Evolutionary conservation across 148 eudicot genomes (phyloP), one percentile per base, ranked within the genome.

Genomic region (Linanthus parryae): DNA sequence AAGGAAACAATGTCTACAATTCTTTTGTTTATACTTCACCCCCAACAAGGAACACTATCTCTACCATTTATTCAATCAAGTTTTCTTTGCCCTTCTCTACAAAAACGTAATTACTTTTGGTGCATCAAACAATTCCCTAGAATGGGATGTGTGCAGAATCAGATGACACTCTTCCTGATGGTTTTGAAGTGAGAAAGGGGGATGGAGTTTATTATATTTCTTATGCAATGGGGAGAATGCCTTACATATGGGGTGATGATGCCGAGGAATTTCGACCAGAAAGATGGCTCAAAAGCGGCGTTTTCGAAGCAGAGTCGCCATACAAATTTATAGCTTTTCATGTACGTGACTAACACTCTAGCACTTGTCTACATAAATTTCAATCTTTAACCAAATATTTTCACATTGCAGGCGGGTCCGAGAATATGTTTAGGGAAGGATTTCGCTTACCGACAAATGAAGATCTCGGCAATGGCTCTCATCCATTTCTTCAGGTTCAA

Each of bases 181-280:
- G 94, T 1, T 76, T 52, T 48, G 62, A 72, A 57, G 80, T 86
- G 59, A 91, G 72, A 17, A 83, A 81, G 62, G 97, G 92, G 4
- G 86, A 83, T 59, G 47, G 61, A 59, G 86, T 90, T 44, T 54
- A 69, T 58, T 85, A 85, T 54, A 80, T 64, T 45, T 81, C 95
- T 1, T 90, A 83, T 54, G 92, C 94, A 27, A 86, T 91, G 95
- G 95, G 95, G 39, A 72, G 94, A 33, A 90, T 86, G 97, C 64
- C 21, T 27, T 76, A 63, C 48, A 65, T 85, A 33, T 90, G 95
- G 95, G 95, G 97, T 6, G 77, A 78, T 10, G 78, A 85, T 66
- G 92, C 97, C 13, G 70, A 71, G 38, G 76, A 64, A 5, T 90
- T 67, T 25, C 73, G 50, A 28, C 95, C 97, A 11, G 92, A 83